Conservation (phyloP, 1,139 yeast genomes). For the Taphrina populina region DNA sequence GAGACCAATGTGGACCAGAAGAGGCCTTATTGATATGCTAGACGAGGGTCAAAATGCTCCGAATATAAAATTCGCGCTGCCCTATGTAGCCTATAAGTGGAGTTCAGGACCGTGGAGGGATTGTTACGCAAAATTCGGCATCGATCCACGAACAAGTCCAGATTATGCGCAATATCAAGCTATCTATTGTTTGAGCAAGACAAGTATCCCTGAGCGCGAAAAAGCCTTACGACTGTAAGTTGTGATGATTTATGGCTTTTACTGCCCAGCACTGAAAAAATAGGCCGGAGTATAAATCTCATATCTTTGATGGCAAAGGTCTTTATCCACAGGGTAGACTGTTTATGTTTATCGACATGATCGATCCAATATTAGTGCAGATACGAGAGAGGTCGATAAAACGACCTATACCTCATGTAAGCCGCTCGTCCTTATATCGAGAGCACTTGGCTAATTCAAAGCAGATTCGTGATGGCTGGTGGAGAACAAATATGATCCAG, state of each 20-base stretch:
- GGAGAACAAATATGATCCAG: constrained; percentile 3
- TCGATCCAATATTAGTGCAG: constrained; percentile 61
- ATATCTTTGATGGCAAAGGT: constrained; percentile 69
- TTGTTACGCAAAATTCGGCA: constrained; percentile 74
- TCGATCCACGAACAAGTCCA: constrained; percentile 64
- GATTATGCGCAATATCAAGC: constrained; percentile 71
- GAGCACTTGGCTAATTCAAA: constrained; percentile 72
- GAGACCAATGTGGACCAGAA: constrained; percentile 85
- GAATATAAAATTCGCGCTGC: constrained; percentile 70
- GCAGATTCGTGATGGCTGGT: constrained; percentile 59
- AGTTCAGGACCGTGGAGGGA: constrained; percentile 95
- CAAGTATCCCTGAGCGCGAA: too few relatives aligned
- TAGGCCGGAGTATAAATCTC: constrained; percentile 45
- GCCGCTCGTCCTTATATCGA: constrained; percentile 34
- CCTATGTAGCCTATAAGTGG: constrained; percentile 75
- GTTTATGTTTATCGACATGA: constrained; percentile 78
- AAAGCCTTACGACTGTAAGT: too few relatives aligned
- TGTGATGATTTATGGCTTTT: too few relatives aligned
- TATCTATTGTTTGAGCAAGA: constrained; percentile 63
- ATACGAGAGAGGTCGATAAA: constrained; percentile 49
- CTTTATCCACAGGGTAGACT: constrained; percentile 64
- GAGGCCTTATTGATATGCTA: constrained; percentile 64
- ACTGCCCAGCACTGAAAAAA: constrained; percentile 24
- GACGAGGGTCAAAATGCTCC: constrained; percentile 49
- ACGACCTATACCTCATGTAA: constrained; percentile 41